Evolutionary conservation across 129 eudicot genomes (phyloP), one percentile per base, ranked within the genome.

Genomic region (Cynara cardunculus): DNA sequence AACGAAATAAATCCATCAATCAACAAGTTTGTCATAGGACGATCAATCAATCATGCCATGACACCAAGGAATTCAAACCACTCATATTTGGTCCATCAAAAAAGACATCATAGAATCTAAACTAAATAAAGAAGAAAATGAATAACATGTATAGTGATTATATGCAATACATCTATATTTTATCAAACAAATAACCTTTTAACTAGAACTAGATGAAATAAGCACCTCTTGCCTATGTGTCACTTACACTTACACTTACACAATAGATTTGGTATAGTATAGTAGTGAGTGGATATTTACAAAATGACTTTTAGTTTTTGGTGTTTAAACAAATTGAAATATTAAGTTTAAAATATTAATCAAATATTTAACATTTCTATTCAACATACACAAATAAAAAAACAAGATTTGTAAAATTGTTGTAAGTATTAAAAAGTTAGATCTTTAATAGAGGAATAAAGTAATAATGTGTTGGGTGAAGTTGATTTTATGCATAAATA

Each of bases 401-500:
- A n/a, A n/a, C 0, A 56, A 56, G 8, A 10, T 56, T 56, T n/a
- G 65, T 7, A 5, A 56, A n/a, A 5, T n/a, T 18, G 2, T 56
- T 5, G n/a, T 56, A 56, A 56, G 1, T 56, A 56, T 1, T 14
- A 56, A 64, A 19, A 9, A 3, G 9, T 3, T n/a, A n/a, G 22
- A 61, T 8, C 2, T 21, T 64, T 62, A 12, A 16, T 53, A 53
- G 13, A 64, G 26, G 69, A 64, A 64, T 53, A 70, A 49, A 59
- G 53, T 71, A 46, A 71, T 34, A 37, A 21, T 67, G 62, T 37
- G 32, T 28, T 73, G 30, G 27, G 68, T 69, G 70, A 80, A 75
- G 44, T 46, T 49, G 80, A 66, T 19, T 26, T 26, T 49, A 28
- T 67, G 70, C 34, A 32, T 28, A 19, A 49, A 82, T 69, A 71